Conservation (phyloP, 2,329 filamentous ascomycete genomes). For the Penicillium digitatum region DNA sequence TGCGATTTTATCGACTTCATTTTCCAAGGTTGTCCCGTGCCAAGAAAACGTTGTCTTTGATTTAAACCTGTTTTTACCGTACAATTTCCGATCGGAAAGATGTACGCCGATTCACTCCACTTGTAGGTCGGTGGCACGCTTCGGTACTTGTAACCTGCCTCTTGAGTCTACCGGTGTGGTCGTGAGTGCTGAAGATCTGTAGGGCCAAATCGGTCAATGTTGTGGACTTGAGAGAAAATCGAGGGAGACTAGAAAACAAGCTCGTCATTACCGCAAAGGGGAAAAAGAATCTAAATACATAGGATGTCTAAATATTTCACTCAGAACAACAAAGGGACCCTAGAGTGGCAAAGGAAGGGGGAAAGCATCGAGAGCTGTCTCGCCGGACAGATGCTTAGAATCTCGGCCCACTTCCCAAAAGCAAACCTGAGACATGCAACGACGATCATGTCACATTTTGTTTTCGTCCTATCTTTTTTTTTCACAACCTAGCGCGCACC, state of each 20-base stretch:
- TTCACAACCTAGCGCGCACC: constrained; percentile 34
- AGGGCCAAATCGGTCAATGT: neutral
- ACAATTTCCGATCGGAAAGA: neutral
- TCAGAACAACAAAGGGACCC: neutral
- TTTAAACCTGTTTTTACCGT: neutral
- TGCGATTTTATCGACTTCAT: neutral
- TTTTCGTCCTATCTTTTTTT: neutral
- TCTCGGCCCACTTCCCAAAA: neutral
- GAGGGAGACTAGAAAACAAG: neutral
- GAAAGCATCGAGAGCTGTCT: constrained; percentile 7
- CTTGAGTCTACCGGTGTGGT: neutral
- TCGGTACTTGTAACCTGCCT: neutral
- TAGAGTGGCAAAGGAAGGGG: neutral
- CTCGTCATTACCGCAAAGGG: constrained; percentile 2
- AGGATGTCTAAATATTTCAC: constrained; percentile 10
- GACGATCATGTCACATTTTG: neutral
- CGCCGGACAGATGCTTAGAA: neutral
- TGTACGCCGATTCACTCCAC: neutral
- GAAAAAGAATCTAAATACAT: constrained; percentile 2
- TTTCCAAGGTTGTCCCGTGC: neutral
- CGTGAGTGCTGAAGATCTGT: neutral
- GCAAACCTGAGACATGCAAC: neutral
- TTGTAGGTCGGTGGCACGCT: neutral
- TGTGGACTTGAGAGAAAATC: neutral
- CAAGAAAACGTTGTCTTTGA: neutral